Evolutionary conservation across 1,284 basidiomycete genomes (phyloP).

Genomic region (Trichosporon asahii): DNA sequence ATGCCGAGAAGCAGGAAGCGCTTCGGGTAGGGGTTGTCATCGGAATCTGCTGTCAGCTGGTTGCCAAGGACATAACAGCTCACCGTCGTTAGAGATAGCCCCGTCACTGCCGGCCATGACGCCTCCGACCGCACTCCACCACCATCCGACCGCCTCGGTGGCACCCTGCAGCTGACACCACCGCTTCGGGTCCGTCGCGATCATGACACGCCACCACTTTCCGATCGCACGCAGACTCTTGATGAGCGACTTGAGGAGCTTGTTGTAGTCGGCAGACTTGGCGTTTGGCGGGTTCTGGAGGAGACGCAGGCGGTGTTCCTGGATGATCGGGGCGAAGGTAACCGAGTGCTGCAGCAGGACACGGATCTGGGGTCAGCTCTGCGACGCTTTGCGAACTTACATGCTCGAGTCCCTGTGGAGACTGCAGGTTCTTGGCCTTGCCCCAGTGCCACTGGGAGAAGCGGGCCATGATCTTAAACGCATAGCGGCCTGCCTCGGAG

Average conservation of each 20-base stretch:
- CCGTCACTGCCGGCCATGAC: conserved; percentile 47
- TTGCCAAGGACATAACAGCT: conserved; percentile 15
- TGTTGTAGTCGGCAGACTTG: conserved; percentile 24
- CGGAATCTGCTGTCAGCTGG: conserved; percentile 32
- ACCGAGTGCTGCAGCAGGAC: conserved; percentile 42
- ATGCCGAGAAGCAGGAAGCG: conserved; percentile 78
- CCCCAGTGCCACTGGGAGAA: conserved; percentile 48
- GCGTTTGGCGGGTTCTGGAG: conserved; percentile 25
- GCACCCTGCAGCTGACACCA: conserved; percentile 46
- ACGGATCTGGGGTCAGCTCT: conserved; percentile 31
- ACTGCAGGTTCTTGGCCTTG: conserved; percentile 44
- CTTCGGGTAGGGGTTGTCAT: conserved; percentile 45
- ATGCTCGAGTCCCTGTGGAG: conserved; percentile 31
- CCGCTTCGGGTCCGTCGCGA: conserved; percentile 47
- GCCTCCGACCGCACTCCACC: conserved; percentile 51
- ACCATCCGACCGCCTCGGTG: conserved; percentile 49
- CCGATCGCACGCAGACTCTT: conserved; percentile 50
- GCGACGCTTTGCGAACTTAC: conserved; percentile 26
- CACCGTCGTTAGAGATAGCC: conserved; percentile 47
- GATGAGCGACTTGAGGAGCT: conserved; percentile 36
- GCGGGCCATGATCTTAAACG: conserved; percentile 51
- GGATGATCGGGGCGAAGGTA: conserved; percentile 44
- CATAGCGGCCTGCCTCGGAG: conserved; percentile 47
- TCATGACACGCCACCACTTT: conserved; percentile 50
- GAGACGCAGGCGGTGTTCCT: conserved; percentile 40